A percentile compares a stretch with the other conserved stretches of the same genome.
Conservation (phyloP, 805 yeast species). For the Wickerhamomyces silvicola region DNA sequence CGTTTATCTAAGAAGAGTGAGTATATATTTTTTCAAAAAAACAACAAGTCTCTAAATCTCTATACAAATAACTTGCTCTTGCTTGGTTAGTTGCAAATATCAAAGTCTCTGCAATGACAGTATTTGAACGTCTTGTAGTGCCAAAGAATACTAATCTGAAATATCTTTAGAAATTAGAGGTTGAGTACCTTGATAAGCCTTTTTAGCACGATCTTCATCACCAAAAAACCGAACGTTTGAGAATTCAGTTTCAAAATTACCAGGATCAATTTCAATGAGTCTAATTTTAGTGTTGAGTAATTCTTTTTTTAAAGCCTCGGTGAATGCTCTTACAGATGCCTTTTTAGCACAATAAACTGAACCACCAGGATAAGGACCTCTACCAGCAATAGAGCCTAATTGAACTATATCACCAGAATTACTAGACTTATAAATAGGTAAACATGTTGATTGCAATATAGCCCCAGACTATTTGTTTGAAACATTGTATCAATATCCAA, state of each 20-base stretch:
- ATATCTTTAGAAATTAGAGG: constrained; percentile 55
- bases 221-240: constrained; percentile 55
- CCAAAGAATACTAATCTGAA: constrained; percentile 51
- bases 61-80: constrained; percentile 55
- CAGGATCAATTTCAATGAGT: constrained; percentile 62
- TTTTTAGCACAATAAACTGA: constrained; percentile 73
- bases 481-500: constrained; percentile 72
- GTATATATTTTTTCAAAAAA: too few relatives aligned
- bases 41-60: too few relatives aligned
- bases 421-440: constrained; percentile 62
- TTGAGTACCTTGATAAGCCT: constrained; percentile 48
- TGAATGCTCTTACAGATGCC: constrained; percentile 67
- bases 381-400: constrained; percentile 76
- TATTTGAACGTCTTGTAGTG: constrained; percentile 47
- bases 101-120: constrained; percentile 66
- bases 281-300: constrained; percentile 60
- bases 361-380: constrained; percentile 77
- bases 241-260: constrained; percentile 65
- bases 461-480: constrained; percentile 82
- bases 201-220: constrained; percentile 44
- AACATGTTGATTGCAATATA: constrained; percentile 74
- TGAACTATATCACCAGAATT: constrained; percentile 69
- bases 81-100: constrained; percentile 86
- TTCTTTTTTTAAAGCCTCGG: constrained; percentile 69
- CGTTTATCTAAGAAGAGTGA: too few relatives aligned